Evolutionary conservation across 1,139 yeast genomes (phyloP).

Genomic region (Geotrichum bryndzae): DNA sequence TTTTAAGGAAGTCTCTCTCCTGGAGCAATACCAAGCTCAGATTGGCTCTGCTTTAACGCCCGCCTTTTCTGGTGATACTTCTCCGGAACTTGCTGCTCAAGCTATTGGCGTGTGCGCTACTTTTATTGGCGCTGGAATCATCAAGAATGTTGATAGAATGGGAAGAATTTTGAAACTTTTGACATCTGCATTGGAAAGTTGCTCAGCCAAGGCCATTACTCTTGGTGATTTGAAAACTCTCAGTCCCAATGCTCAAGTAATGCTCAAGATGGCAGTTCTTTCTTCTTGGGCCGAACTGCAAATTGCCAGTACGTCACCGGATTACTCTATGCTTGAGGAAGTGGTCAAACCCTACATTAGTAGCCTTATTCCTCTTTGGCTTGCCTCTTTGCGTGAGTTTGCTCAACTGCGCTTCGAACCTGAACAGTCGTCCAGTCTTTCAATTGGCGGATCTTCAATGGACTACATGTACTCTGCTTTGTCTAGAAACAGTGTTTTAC

Average conservation of each 20-base stretch:
- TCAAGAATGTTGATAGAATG: constrained; percentile 44
- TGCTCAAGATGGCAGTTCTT: constrained; percentile 63
- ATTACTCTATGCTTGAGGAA: constrained; percentile 33
- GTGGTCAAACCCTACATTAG: constrained; percentile 57
- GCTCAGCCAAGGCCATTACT: constrained; percentile 34
- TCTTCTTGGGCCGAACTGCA: constrained; percentile 86
- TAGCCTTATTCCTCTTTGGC: constrained; percentile 71
- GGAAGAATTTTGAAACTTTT: constrained; percentile 63
- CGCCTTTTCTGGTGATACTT: constrained; percentile 71
- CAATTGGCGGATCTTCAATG: constrained; percentile 27
- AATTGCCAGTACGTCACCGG: constrained; percentile 40
- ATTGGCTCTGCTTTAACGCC: constrained; percentile 86
- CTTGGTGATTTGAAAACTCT: constrained; percentile 42
- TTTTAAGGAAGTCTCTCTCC: constrained; percentile 61
- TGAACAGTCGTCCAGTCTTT: constrained; percentile 37
- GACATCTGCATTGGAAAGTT: constrained; percentile 60
- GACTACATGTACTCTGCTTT: constrained; percentile 35
- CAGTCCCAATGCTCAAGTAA: constrained; percentile 44
- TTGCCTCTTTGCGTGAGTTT: constrained; percentile 64
- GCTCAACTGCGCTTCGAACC: constrained; percentile 60
- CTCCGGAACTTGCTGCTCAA: constrained; percentile 65
- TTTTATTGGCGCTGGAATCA: constrained; percentile 55
- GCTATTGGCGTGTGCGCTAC: constrained; percentile 79
- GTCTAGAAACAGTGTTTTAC: constrained; percentile 35
- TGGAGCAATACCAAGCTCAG: constrained; percentile 94